Conservation (phyloP, 2,329 filamentous ascomycete genomes). For the Chrysoporthe puriensis region DNA sequence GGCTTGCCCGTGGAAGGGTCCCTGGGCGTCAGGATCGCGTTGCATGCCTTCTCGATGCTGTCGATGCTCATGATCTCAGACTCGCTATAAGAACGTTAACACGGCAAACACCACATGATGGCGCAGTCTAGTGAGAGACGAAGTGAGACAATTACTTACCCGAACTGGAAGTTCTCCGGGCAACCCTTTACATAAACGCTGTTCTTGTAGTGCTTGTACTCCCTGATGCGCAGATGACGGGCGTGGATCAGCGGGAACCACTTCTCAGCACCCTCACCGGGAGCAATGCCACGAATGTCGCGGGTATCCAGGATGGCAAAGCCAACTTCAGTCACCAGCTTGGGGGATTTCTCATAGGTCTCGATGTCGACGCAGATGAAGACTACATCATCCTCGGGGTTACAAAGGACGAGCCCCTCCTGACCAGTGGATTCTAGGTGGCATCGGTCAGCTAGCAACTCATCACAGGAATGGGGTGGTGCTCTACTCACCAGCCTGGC, state of each 20-base stretch:
- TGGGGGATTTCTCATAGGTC: slow-evolving; percentile 69
- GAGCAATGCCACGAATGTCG: slow-evolving; percentile 55
- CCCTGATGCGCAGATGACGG: slow-evolving; percentile 76
- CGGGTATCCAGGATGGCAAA: slow-evolving; percentile 78
- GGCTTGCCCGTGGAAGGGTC: slow-evolving; percentile 21
- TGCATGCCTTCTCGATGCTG: slow-evolving; percentile 36
- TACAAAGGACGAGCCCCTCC: slow-evolving; percentile 40
- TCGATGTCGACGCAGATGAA: slow-evolving; percentile 85
- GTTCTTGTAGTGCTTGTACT: slow-evolving; percentile 71
- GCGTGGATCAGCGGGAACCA: slow-evolving; percentile 72
- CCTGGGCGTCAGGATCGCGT: slow-evolving; percentile 40
- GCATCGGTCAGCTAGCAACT: background rate
- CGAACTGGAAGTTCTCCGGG: slow-evolving; percentile 76
- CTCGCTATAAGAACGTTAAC: slow-evolving; percentile 37
- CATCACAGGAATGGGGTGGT: background rate
- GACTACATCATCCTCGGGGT: slow-evolving; percentile 60
- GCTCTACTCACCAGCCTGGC: slow-evolving; percentile 15
- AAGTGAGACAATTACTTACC: slow-evolving; percentile 48
- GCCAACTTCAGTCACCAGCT: slow-evolving; percentile 81
- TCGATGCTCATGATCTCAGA: slow-evolving; percentile 48
- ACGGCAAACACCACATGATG: background rate
- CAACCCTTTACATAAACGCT: slow-evolving; percentile 70
- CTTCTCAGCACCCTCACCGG: slow-evolving; percentile 62
- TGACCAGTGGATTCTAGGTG: slow-evolving; percentile 20
- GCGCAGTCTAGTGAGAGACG: background rate